Conservation (phyloP, 2,329 filamentous ascomycete species). For the Trichoderma sp. region DNA sequence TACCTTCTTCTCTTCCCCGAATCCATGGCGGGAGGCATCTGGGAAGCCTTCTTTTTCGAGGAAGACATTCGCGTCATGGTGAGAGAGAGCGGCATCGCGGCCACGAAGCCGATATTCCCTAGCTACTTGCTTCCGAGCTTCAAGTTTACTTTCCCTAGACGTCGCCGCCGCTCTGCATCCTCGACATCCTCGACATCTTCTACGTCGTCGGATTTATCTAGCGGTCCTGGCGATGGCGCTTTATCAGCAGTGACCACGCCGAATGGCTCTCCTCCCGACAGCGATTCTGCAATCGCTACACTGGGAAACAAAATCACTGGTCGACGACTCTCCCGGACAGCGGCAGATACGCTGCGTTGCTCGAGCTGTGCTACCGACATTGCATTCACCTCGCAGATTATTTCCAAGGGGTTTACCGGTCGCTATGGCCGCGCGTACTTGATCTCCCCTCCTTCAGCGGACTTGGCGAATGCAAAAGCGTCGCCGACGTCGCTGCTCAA, state of each 20-base stretch:
- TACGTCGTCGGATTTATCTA: conserved; percentile 23
- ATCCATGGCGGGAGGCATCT: conserved; percentile 9
- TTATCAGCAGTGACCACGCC: conserved; percentile 37
- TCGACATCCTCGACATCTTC: conserved; percentile 33
- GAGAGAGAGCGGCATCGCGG: conserved; percentile 44
- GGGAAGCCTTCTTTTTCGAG: conserved; percentile 15
- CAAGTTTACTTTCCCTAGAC: conserved; percentile 47
- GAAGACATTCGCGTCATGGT: conserved; percentile 32
- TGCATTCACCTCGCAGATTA: conserved; percentile 62
- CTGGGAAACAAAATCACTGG: background rate
- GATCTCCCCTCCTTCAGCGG: conserved; percentile 45
- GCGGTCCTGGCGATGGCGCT: conserved; percentile 30
- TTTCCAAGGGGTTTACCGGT: conserved; percentile 67
- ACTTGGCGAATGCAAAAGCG: conserved; percentile 26
- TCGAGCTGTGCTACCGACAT: conserved; percentile 60
- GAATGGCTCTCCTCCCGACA: conserved; percentile 32
- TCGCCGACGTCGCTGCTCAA: conserved; percentile 50
- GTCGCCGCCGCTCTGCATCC: conserved; percentile 43
- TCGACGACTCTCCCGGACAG: conserved; percentile 44
- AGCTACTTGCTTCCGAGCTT: conserved; percentile 56
- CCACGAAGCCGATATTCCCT: conserved; percentile 50
- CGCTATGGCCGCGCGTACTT: conserved; percentile 66
- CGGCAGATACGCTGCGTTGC: conserved; percentile 61
- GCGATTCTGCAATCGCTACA: background rate
- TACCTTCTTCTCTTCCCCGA: background rate